Evolutionary conservation across 805 yeast genomes (phyloP).

Genomic region (Priceomyces haplophilus): DNA sequence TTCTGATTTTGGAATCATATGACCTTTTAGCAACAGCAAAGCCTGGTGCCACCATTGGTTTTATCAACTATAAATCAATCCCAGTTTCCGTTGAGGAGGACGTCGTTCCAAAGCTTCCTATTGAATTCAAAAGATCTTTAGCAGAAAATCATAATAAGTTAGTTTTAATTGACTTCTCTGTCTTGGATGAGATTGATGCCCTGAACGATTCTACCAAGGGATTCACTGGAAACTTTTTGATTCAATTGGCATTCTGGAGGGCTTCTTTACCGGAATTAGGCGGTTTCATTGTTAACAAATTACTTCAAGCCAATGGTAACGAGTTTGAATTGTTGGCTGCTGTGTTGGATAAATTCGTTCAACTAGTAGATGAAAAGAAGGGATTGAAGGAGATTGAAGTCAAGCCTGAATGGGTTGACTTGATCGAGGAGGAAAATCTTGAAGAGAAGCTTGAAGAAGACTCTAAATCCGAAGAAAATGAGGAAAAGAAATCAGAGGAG

Average conservation of each 20-base stretch:
- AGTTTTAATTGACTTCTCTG: slow-evolving; percentile 57
- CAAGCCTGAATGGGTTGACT: slow-evolving; percentile 30
- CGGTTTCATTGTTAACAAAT: slow-evolving; percentile 68
- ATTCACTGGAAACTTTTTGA: slow-evolving; percentile 67
- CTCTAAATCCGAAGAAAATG: too few relatives aligned
- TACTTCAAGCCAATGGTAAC: slow-evolving; percentile 77
- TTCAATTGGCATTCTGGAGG: slow-evolving; percentile 81
- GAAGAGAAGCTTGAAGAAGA: too few relatives aligned
- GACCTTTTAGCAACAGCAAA: slow-evolving; percentile 63
- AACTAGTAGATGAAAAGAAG: slow-evolving; percentile 49
- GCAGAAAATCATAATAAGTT: slow-evolving; percentile 53
- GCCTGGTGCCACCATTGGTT: slow-evolving; percentile 53
- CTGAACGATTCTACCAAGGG: slow-evolving; percentile 60
- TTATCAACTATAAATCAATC: slow-evolving; percentile 37
- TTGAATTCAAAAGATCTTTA: slow-evolving; percentile 48
- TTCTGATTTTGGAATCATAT: slow-evolving; percentile 50
- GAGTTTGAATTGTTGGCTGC: slow-evolving; percentile 78
- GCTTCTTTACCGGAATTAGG: slow-evolving; percentile 58
- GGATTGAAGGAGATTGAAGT: slow-evolving; percentile 37
- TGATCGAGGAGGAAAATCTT: slow-evolving; percentile 36
- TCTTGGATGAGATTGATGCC: slow-evolving; percentile 59
- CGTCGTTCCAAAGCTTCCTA: slow-evolving; percentile 52
- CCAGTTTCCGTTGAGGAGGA: slow-evolving; percentile 44
- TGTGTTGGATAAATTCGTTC: slow-evolving; percentile 63
- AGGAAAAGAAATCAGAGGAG: slow-evolving; percentile 15